phyloP scores from a whole-genome alignment of 2,329 filamentous ascomycete genomes.

The Aureobasidium sp. region DNA sequence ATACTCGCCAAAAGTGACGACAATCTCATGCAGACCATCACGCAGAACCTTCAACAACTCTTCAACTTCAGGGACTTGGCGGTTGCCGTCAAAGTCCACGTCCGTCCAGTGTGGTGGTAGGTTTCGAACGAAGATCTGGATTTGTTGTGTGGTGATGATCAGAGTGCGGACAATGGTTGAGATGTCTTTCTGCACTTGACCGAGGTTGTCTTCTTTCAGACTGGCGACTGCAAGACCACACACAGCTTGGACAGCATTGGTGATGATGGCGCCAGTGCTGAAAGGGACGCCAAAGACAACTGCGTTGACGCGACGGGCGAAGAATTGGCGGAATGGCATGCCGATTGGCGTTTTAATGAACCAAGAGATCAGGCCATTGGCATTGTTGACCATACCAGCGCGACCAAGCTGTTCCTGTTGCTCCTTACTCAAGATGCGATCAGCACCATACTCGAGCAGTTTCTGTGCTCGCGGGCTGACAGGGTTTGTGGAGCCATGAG shows the following conservation, averaged over 20 bases:
- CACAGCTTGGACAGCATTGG: slow-evolving; percentile 61
- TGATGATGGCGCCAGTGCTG: slow-evolving; percentile 57
- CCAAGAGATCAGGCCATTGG: slow-evolving; percentile 33
- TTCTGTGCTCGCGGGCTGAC: slow-evolving; percentile 29
- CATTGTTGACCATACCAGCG: slow-evolving; percentile 38
- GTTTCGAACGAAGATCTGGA: slow-evolving; percentile 56
- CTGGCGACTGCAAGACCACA: slow-evolving; percentile 57
- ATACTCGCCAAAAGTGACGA: slow-evolving; percentile 68
- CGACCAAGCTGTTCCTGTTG: slow-evolving; percentile 46
- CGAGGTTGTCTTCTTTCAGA: slow-evolving; percentile 71
- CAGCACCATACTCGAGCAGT: slow-evolving; percentile 20
- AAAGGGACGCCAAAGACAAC: slow-evolving; percentile 67
- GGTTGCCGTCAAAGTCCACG: slow-evolving; percentile 43
- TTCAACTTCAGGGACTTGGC: slow-evolving; percentile 56
- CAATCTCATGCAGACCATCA: slow-evolving; percentile 53
- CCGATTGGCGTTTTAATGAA: slow-evolving; percentile 49
- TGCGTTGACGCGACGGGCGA: slow-evolving; percentile 54
- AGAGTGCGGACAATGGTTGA: slow-evolving; percentile 64
- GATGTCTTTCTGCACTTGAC: slow-evolving; percentile 78
- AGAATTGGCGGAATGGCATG: slow-evolving; percentile 60
- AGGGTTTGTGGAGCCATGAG: slow-evolving; percentile 29
- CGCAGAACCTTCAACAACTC: slow-evolving; percentile 57
- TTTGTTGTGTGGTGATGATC: slow-evolving; percentile 56
- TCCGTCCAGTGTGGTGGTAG: slow-evolving; percentile 73
- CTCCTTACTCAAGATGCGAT: slow-evolving; percentile 30